Conservation (phyloP, 257 asterid genomes). For the Nicotiana benthamiana region DNA sequence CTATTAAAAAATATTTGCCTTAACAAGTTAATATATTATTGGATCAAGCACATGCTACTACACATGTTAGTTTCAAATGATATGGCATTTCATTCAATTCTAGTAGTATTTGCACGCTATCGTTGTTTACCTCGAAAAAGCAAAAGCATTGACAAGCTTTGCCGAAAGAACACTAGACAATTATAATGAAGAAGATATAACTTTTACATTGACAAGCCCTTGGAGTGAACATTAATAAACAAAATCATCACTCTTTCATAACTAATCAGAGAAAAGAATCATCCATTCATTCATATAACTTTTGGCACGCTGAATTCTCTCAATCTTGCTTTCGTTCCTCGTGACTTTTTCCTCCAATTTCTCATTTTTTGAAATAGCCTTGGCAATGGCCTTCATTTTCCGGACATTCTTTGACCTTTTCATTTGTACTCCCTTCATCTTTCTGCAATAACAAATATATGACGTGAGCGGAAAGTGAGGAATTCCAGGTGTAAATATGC, state of each 20-base stretch:
- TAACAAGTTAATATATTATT: not conserved
- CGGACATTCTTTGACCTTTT: constrained; percentile 58
- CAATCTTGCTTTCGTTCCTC: constrained; percentile 42
- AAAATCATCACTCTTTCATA: not conserved
- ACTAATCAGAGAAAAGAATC: not conserved
- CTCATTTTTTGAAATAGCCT: constrained; percentile 50
- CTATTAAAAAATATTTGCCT: not conserved
- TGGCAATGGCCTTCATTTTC: constrained; percentile 62
- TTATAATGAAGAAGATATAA: not conserved
- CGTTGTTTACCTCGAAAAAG: not conserved
- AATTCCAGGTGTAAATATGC: not conserved
- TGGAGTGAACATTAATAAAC: not conserved
- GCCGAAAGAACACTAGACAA: not conserved
- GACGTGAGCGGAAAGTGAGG: not conserved
- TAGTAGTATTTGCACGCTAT: not conserved
- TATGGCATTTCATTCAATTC: not conserved
- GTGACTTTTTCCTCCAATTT: constrained; percentile 34
- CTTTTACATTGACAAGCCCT: not conserved
- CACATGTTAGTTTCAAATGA: not conserved
- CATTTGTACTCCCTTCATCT: constrained; percentile 47
- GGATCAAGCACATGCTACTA: not conserved
- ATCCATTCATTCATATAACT: constrained; percentile 30
- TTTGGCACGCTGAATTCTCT: constrained; percentile 53
- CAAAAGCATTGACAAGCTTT: not conserved
- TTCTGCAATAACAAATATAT: constrained; percentile 29